Conservation (phyloP, 2,329 filamentous ascomycete genomes). For the Hypoxylon sp. region DNA sequence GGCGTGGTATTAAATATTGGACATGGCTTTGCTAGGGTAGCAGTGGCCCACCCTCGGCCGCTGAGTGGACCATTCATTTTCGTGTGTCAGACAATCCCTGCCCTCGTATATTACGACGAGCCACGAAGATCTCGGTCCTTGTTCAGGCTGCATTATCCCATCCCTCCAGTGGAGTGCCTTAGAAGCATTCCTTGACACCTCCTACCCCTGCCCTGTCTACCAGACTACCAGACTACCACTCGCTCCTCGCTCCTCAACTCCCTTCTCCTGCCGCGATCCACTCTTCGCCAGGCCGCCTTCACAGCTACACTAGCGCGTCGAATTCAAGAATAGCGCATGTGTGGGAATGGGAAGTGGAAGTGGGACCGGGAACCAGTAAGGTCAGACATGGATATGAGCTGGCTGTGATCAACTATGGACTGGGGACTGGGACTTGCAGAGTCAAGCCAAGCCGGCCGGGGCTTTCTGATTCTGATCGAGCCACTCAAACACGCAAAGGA, state of each 20-base stretch:
- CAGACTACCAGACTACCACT: not conserved
- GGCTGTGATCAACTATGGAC: constrained; percentile 47
- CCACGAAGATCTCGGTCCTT: constrained; percentile 55
- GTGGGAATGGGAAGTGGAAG: constrained; percentile 42
- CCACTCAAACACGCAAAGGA: constrained; percentile 51
- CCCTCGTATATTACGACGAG: constrained; percentile 64
- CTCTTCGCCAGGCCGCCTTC: constrained; percentile 47
- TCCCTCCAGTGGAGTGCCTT: constrained; percentile 49
- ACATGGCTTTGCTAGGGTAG: constrained; percentile 45
- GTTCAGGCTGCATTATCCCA: constrained; percentile 45
- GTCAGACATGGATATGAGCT: constrained; percentile 49
- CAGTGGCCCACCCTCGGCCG: constrained; percentile 47
- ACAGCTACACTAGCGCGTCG: constrained; percentile 51
- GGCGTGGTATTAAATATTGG: constrained; percentile 49
- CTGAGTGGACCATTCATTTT: constrained; percentile 56
- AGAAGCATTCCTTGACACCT: constrained; percentile 46
- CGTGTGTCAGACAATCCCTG: constrained; percentile 64
- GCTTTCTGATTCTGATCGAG: constrained; percentile 46
- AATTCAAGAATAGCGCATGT: constrained; percentile 53
- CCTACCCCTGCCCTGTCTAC: constrained; percentile 10
- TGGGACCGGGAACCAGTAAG: constrained; percentile 47
- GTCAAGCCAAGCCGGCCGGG: constrained; percentile 45
- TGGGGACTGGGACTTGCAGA: constrained; percentile 27
- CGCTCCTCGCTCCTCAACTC: constrained; percentile 15
- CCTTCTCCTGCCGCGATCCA: constrained; percentile 40